Percentiles rank a stretch among this genome's conserved stretches.
phyloP scores from a whole-genome alignment of 306 rosid species.

The Macrotyloma uniflorum region DNA sequence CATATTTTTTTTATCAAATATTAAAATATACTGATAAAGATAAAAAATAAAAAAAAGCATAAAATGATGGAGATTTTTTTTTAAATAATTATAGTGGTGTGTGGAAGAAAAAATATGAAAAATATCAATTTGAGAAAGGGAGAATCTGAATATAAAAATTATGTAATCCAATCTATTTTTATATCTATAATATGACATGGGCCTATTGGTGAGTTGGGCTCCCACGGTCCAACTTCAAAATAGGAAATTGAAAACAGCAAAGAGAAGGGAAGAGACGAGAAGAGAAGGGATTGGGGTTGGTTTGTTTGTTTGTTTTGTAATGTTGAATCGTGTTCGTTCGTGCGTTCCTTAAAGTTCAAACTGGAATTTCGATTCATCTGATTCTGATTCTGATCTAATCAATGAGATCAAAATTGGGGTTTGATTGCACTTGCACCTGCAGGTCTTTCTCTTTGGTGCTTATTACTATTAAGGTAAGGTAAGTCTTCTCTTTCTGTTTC shows the following conservation, averaged over 20 bases:
- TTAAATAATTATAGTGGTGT: no score
- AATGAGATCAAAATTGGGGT: slow-evolving; percentile 34
- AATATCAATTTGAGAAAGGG: no score
- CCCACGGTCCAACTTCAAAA: not conserved
- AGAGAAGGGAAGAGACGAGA: no score
- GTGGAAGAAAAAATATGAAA: no score
- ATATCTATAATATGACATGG: not conserved
- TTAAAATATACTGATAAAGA: no score
- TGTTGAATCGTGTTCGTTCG: not conserved
- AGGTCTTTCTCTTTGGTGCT: not conserved
- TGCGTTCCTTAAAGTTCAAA: not conserved
- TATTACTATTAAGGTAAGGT: slow-evolving; percentile 26
- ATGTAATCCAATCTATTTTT: no score
- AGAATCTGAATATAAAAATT: no score
- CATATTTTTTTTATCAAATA: not conserved
- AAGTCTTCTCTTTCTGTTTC: not conserved
- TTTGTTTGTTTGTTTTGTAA: not conserved
- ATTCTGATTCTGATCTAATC: not conserved
- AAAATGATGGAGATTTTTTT: no score
- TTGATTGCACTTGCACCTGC: not conserved
- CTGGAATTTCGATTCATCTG: not conserved
- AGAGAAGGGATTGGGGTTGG: not conserved
- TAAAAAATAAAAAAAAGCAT: no score
- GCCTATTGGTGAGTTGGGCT: not conserved
- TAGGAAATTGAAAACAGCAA: not conserved